Percentiles rank a stretch among this genome's conserved stretches.
phyloP scores from a whole-genome alignment of 257 asterid genomes.

The Nicotiana undulata region DNA sequence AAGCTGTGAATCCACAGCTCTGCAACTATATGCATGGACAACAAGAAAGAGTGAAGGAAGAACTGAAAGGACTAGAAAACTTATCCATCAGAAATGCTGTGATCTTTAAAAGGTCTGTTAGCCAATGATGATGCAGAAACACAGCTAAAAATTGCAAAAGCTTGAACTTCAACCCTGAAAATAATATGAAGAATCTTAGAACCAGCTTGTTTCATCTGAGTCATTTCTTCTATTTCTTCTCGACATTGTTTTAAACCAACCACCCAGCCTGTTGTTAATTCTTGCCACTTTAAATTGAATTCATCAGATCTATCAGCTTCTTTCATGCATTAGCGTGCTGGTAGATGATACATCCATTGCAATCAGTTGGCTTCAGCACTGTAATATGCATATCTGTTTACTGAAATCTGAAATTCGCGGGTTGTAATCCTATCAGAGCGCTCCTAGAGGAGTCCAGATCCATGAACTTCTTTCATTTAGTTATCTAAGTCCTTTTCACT shows the following conservation, averaged over 20 bases:
- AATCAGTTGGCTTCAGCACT: background rate
- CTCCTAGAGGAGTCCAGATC: background rate
- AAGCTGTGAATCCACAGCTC: background rate
- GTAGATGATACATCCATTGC: background rate
- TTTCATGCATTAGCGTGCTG: background rate
- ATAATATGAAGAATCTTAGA: background rate
- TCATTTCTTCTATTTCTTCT: background rate
- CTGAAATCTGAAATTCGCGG: background rate
- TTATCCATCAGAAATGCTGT: background rate
- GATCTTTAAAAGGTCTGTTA: background rate
- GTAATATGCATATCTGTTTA: background rate
- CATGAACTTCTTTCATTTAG: background rate
- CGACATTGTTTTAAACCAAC: background rate
- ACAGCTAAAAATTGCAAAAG: background rate
- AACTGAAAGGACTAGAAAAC: background rate
- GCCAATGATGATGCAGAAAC: background rate
- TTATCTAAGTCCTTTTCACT: background rate
- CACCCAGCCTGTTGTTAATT: background rate
- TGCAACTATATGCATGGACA: background rate
- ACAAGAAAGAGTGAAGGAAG: background rate
- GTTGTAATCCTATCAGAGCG: background rate
- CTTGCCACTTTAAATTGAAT: background rate
- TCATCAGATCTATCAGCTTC: background rate
- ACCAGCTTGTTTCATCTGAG: background rate
- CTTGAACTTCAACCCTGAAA: background rate